These are phyloP conservation scores for Penicillium sp. DNA, from an alignment of 2,329 filamentous ascomycete genomes.

Conservation along the genomic window DNA sequence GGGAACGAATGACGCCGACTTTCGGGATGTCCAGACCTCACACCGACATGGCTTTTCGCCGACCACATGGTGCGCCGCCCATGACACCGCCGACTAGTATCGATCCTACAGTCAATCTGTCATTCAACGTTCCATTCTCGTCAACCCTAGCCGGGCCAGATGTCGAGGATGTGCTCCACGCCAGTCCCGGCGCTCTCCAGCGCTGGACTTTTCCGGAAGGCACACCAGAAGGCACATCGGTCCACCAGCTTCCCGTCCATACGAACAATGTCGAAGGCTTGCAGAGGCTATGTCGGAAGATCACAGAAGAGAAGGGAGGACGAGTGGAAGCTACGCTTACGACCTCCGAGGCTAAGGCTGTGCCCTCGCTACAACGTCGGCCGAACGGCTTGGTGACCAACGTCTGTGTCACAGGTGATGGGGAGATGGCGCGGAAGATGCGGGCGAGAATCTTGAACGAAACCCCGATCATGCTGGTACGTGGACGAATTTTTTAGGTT, in stretches of 20 bases:
- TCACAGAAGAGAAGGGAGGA: conserved; percentile 66
- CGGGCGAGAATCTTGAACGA: conserved; percentile 86
- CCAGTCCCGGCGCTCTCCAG: conserved; percentile 79
- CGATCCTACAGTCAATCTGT: conserved; percentile 81
- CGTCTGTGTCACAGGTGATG: conserved; percentile 83
- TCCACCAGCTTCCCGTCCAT: conserved; percentile 90
- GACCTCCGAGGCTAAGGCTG: conserved; percentile 72
- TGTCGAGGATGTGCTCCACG: conserved; percentile 90
- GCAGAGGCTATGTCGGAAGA: conserved; percentile 74
- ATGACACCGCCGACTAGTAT: conserved; percentile 67
- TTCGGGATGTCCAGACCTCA: conserved; percentile 62
- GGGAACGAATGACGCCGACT: conserved; percentile 65
- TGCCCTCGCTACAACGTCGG: conserved; percentile 47
- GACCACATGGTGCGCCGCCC: conserved; percentile 48
- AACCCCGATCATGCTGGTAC: conserved; percentile 87
- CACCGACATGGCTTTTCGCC: conserved; percentile 58
- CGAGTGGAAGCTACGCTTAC: conserved; percentile 82
- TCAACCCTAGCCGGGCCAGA: conserved; percentile 90
- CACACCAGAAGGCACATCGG: conserved; percentile 76
- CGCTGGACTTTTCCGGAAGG: conserved; percentile 93
- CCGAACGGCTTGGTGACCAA: conserved; percentile 70
- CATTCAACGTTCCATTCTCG: conserved; percentile 95
- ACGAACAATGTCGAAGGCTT: conserved; percentile 79
- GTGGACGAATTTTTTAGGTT: conserved; percentile 35
- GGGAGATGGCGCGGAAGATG: conserved; percentile 85